These are phyloP conservation scores for Cucurbita ficifolia DNA, from an alignment of 306 rosid genomes.

Conservation along the genomic window DNA sequence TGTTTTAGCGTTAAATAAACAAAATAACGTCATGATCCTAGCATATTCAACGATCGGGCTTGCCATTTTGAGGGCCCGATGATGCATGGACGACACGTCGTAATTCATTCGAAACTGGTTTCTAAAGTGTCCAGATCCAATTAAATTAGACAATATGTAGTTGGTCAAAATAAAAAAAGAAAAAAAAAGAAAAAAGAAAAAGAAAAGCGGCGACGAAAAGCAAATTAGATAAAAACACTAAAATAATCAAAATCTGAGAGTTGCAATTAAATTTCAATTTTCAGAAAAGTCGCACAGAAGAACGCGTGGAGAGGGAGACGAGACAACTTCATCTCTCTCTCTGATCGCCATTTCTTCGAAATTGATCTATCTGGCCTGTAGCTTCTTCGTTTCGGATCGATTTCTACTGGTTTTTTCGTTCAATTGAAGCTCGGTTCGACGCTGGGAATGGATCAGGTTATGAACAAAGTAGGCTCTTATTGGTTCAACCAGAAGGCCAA, in stretches of 20 bases:
- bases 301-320: conserved; percentile 6
- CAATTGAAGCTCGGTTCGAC: background rate
- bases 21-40: too few relatives aligned
- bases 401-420: background rate
- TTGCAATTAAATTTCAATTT: background rate
- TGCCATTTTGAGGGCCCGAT: background rate
- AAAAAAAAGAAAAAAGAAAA: background rate
- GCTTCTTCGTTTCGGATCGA: background rate
- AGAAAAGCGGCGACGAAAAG: too few relatives aligned
- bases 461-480: conserved; percentile 10
- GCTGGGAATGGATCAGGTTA: conserved; percentile 9
- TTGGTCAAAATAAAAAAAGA: background rate
- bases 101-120: background rate
- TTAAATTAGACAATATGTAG: background rate
- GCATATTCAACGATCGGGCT: too few relatives aligned
- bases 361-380: background rate
- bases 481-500: conserved; percentile 11
- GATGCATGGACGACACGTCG: background rate
- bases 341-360: background rate
- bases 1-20: too few relatives aligned
- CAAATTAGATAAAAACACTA: too few relatives aligned
- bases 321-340: background rate
- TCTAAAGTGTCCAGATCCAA: background rate
- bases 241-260: too few relatives aligned
- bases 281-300: background rate